These are phyloP conservation scores for Pythium rhizo-oryzae DNA, from an alignment of 352 stramenopile species.

Conservation along the genomic window DNA sequence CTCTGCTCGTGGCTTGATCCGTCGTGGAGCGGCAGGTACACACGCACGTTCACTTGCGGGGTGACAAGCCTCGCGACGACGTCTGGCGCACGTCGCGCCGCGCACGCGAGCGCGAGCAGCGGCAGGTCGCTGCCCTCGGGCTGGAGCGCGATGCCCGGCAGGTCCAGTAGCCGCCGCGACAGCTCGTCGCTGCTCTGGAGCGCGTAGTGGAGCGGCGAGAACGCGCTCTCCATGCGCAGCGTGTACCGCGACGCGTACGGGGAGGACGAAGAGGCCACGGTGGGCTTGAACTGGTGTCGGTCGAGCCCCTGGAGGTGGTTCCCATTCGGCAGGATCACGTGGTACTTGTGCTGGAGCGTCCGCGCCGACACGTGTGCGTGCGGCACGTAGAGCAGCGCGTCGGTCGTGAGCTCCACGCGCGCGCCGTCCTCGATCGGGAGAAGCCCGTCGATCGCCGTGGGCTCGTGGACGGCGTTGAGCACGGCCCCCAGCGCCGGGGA, in stretches of 20 bases:
- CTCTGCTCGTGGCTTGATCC: conserved; percentile 23
- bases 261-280: neutral
- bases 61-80: conserved; percentile 51
- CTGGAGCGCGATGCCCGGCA: conserved; percentile 35
- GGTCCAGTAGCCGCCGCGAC: conserved; percentile 35
- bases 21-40: conserved; percentile 54
- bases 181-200: conserved; percentile 52
- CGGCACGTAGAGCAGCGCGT: conserved; percentile 23
- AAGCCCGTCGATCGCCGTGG: conserved; percentile 48
- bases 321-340: conserved; percentile 56
- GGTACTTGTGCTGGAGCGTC: conserved; percentile 51
- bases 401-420: conserved; percentile 30
- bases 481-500: conserved; percentile 3
- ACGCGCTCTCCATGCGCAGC: conserved; percentile 52
- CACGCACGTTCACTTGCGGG: conserved; percentile 58
- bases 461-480: conserved; percentile 67
- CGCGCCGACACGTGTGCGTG: conserved; percentile 51
- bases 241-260: conserved; percentile 36
- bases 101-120: conserved; percentile 57
- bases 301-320: conserved; percentile 41
- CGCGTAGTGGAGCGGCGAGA: conserved; percentile 63
- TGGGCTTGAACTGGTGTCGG: conserved; percentile 40
- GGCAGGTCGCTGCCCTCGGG: conserved; percentile 61
- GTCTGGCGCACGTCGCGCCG: conserved; percentile 41
- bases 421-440: conserved; percentile 38